Evolutionary conservation across 148 eudicot genomes (phyloP), one percentile per base, ranked within the genome.

Genomic region (Limonium bicolor): DNA sequence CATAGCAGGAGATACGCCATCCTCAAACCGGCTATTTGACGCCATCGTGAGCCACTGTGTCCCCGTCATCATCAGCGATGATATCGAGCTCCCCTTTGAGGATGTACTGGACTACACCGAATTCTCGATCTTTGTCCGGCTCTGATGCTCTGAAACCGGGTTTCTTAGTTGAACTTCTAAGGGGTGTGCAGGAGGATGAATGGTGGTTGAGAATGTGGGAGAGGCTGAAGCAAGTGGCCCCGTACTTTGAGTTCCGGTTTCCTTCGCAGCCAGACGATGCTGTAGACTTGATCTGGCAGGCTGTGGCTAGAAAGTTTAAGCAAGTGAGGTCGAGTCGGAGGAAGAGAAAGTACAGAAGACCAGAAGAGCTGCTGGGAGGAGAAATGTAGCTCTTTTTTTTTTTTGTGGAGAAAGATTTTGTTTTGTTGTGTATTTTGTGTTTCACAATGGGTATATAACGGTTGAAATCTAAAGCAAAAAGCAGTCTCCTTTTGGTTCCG

Each of bases 1-100:
- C 54, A 74, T 83, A 41, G 97, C 97, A 1, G 97, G 97, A 27
- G 97, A 88, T 67, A 88, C 97, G 19, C 97, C 97, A 28, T 83
- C 94, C 12, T 88, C 97, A 4, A 80, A 80, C 54, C 94, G 94
- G 10, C 80, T 87, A 18, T 87, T 87, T 29, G 96, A 87, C 39
- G 85, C 96, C 54, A 87, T 87, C 31, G 92, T 73, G n/a, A 83
- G 81, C 61, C 94, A 83, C 46, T 88, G 97, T 60, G 81, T 88
- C 27, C 94, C 97, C 1, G 97, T 88, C 7, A 88, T 83, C 4
- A 70, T 88, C 16, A 88, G 97, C 28, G 97, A 88, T 31, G 64
- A 77, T 27, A 83, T 88, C n/a, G 94, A 88, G 65, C 82, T 88
- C n/a, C 97, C 97, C 0, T 88, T 48, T 23, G 97, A 88, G 68